Evolutionary conservation across 140 eudicot genomes (phyloP).

Genomic region (Ambrosia hybrid): DNA sequence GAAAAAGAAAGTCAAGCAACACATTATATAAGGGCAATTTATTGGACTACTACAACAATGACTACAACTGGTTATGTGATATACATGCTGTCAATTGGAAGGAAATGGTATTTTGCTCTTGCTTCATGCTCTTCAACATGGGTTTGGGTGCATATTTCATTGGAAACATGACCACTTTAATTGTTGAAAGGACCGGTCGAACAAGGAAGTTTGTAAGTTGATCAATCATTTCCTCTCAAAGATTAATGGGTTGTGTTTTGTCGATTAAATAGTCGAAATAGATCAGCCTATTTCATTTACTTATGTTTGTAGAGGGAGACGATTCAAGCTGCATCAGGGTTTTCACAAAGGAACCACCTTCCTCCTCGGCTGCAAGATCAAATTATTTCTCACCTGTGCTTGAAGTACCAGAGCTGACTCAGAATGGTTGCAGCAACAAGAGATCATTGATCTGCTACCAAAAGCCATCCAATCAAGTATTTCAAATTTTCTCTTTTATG

Average conservation of each 20-base stretch:
- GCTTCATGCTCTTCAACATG: slow-evolving; percentile 55
- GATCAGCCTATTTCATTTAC: slow-evolving; percentile 3
- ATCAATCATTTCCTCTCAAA: background rate
- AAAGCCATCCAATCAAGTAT: slow-evolving; percentile 84
- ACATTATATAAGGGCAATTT: slow-evolving; percentile 40
- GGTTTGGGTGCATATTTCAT: slow-evolving; percentile 52
- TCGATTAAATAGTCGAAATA: background rate
- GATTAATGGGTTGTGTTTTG: background rate
- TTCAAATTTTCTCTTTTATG: slow-evolving; percentile 57
- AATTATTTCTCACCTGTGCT: slow-evolving; percentile 76
- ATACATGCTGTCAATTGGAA: slow-evolving; percentile 52
- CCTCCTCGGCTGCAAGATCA: slow-evolving; percentile 78
- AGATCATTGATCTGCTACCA: slow-evolving; percentile 78
- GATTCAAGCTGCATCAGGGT: slow-evolving; percentile 78
- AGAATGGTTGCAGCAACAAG: slow-evolving; percentile 90
- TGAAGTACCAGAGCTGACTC: slow-evolving; percentile 78
- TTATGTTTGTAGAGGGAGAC: slow-evolving; percentile 62
- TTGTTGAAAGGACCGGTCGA: slow-evolving; percentile 52
- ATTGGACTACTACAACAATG: slow-evolving; percentile 51
- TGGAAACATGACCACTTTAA: slow-evolving; percentile 57
- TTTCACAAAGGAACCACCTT: slow-evolving; percentile 69
- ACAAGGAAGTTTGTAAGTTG: slow-evolving; percentile 45
- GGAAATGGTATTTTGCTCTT: slow-evolving; percentile 45
- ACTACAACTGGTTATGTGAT: slow-evolving; percentile 60
- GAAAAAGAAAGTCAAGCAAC: slow-evolving; percentile 28